Evolutionary conservation across 1,284 basidiomycete species (phyloP), one percentile per base, ranked within the genome.

Genomic region (Salmacisia buchloeana): DNA sequence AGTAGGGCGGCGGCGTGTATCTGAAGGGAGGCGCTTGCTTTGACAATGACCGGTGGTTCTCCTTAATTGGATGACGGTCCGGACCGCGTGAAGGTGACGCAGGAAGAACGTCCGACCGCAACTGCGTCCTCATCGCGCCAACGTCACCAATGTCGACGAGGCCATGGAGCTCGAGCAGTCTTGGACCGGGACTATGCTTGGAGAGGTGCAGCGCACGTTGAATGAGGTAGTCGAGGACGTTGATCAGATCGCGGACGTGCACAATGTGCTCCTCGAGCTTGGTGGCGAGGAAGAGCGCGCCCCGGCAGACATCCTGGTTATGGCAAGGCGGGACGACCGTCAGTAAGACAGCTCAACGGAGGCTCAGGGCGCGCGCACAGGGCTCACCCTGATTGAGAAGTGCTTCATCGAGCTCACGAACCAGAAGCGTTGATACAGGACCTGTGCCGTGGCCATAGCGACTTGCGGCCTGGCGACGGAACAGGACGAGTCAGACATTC

Each of bases 351-450:
- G 10, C 59, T 33, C 36, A 33, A 45, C 59, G 18, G 25, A 3
- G 54, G 15, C 59, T 43, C 43, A 43, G 25, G n/a, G n/a, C n/a
- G n/a, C n/a, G 12, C 23, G 21, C 13, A 33, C 29, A n/a, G 7
- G 10, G 39, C 64, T 80, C 74, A 94, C 93, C 69, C 87, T 88
- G 64, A 96, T 88, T 29, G 91, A 88, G 79, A 94, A 99, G 65
- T 92, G 89, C 75, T 89, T 88, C 86, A 98, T 87, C 2, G 93
- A 96, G 3, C 90, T 89, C 18, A 96, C 91, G 82, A 87, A 97
- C 90, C 89, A 98, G 83, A 98, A 99, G 33, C 94, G 85, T 70
- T 98, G 94, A 78, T 94, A 94, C 3, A 99, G 82, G 41, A 97
- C 92, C 78, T 97, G 94, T 0, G 96, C 96, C 0, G 92, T 92